phyloP scores from a whole-genome alignment of 2,329 filamentous ascomycete genomes.

The Aphanocladium album region DNA sequence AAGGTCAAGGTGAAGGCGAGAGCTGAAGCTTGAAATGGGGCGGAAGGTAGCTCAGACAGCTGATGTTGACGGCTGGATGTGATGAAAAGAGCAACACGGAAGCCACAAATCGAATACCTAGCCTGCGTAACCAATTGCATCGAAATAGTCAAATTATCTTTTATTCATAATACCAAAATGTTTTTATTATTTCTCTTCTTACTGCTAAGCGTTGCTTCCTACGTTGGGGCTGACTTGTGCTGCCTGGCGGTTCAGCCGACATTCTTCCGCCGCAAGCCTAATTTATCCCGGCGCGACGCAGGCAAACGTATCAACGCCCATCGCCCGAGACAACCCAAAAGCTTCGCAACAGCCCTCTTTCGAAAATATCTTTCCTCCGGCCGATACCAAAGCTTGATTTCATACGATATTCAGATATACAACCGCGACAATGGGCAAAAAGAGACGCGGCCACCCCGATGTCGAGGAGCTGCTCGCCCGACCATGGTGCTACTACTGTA shows the following conservation, averaged over 20 bases:
- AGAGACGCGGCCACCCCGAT: slow-evolving; percentile 80
- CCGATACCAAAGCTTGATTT: neutral
- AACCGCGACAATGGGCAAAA: slow-evolving; percentile 68
- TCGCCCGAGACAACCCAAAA: neutral
- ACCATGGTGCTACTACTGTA: slow-evolving; percentile 98
- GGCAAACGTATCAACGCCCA: neutral
- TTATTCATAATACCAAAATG: neutral
- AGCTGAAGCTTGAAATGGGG: neutral
- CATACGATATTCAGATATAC: neutral
- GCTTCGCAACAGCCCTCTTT: neutral
- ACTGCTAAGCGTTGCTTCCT: neutral
- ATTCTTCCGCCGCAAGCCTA: slow-evolving; percentile 5
- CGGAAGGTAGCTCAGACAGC: neutral
- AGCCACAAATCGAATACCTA: neutral
- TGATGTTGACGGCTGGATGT: neutral
- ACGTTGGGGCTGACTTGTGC: neutral
- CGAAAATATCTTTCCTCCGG: neutral
- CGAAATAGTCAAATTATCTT: neutral
- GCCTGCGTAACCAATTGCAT: neutral
- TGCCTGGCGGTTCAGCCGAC: slow-evolving; percentile 7
- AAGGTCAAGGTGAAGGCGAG: slow-evolving; percentile 38
- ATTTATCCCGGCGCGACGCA: slow-evolving; percentile 5
- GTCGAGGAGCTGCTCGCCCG: slow-evolving; percentile 82
- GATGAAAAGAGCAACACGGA: neutral
- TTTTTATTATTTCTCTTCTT: neutral